phyloP scores from a whole-genome alignment of 305 asterid species.

The Fraxinus floribunda region DNA sequence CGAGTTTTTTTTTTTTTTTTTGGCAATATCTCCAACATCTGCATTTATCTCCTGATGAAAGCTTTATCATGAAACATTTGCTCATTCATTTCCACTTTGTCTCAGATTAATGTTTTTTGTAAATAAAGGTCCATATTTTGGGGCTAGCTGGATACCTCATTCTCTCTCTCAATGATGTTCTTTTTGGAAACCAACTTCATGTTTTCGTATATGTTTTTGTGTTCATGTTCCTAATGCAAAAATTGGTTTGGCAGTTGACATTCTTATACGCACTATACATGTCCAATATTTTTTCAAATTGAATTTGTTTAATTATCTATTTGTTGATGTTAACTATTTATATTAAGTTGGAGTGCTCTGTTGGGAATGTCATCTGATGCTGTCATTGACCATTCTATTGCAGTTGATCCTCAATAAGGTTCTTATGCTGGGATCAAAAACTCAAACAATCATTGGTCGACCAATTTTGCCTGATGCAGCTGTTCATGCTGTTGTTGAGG shows the following conservation, averaged over 20 bases:
- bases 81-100: background rate
- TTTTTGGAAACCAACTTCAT: background rate
- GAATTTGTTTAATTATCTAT: background rate
- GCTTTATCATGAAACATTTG: background rate
- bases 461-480: slow-evolving; percentile 87
- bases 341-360: slow-evolving; percentile 1
- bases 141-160: background rate
- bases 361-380: slow-evolving; percentile 18
- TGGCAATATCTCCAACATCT: background rate
- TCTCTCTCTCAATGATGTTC: background rate
- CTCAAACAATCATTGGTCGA: slow-evolving; percentile 85
- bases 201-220: background rate
- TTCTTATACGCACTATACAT: background rate
- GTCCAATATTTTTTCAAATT: background rate
- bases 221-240: slow-evolving; percentile 4
- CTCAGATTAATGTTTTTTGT: background rate
- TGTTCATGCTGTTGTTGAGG: slow-evolving; percentile 97
- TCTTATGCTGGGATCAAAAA: slow-evolving; percentile 77
- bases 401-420: slow-evolving; percentile 86
- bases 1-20: background rate
- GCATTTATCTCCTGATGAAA: background rate
- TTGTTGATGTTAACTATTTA: slow-evolving; percentile 11
- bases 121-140: background rate
- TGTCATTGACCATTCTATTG: slow-evolving; percentile 23
- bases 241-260: background rate